Evolutionary conservation across 1,139 yeast genomes (phyloP).

Genomic region (Magnusiomyces magnusii): DNA sequence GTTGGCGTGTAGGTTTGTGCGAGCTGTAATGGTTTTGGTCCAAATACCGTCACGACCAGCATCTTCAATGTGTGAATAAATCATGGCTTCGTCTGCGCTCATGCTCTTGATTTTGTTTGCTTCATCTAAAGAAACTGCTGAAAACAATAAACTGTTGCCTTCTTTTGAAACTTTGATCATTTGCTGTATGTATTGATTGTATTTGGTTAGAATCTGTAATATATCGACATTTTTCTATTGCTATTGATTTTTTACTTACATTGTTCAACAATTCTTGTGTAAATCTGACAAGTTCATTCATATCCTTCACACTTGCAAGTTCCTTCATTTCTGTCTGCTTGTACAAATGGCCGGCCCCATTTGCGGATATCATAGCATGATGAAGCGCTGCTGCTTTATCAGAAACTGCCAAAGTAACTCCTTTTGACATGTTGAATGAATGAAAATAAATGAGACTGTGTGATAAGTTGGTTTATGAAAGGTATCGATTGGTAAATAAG

Average conservation of each 20-base stretch:
- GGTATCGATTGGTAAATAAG: no score
- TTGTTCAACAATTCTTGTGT: constrained; percentile 28
- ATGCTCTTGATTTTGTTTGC: constrained; percentile 49
- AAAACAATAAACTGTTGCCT: constrained; percentile 62
- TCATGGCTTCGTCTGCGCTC: constrained; percentile 85
- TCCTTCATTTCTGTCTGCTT: constrained; percentile 53
- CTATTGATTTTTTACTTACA: no score
- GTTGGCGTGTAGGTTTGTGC: constrained; percentile 88
- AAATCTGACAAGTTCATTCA: constrained; percentile 20
- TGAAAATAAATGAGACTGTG: not conserved
- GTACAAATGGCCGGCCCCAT: constrained; percentile 41
- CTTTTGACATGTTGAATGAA: not conserved
- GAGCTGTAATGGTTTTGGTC: constrained; percentile 89
- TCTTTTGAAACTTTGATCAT: constrained; percentile 60
- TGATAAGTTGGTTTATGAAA: not conserved
- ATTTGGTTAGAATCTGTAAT: no score
- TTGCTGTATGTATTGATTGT: constrained; percentile 35
- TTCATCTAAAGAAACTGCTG: constrained; percentile 43
- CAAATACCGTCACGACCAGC: constrained; percentile 90
- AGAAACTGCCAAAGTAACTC: constrained; percentile 13
- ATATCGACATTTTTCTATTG: no score
- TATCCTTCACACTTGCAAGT: constrained; percentile 17
- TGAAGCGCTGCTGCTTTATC: constrained; percentile 53
- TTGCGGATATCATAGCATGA: constrained; percentile 43
- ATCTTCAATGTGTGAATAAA: constrained; percentile 85